phyloP scores from a whole-genome alignment of 805 yeast species.

The Candida namnaoensis region DNA sequence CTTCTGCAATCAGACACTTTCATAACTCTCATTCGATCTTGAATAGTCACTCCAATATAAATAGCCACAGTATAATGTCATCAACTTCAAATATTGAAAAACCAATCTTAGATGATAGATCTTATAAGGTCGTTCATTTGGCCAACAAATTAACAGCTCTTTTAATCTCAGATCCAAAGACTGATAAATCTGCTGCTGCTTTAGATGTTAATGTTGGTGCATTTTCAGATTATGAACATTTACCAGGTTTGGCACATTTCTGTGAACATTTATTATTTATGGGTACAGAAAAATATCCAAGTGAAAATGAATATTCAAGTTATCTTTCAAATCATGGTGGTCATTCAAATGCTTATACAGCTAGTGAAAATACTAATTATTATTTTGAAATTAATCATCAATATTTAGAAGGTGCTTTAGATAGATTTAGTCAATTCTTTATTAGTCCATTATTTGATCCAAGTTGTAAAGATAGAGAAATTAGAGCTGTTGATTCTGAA shows the following conservation, averaged over 20 bases:
- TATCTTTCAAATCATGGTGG: slow-evolving; percentile 83
- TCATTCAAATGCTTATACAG: slow-evolving; percentile 85
- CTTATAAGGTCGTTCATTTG: slow-evolving; percentile 57
- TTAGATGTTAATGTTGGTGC: slow-evolving; percentile 75
- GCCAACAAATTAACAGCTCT: slow-evolving; percentile 52
- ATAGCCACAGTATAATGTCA: slow-evolving; percentile 3
- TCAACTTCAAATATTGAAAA: slow-evolving; percentile 18
- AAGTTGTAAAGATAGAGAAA: slow-evolving; percentile 82
- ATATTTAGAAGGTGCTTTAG: slow-evolving; percentile 78
- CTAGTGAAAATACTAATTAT: slow-evolving; percentile 83
- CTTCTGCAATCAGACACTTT: no score
- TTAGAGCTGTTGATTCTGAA: slow-evolving; percentile 92
- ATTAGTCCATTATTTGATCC: slow-evolving; percentile 69
- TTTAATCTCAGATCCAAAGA: slow-evolving; percentile 55
- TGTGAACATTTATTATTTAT: slow-evolving; percentile 67
- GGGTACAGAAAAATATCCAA: slow-evolving; percentile 75
- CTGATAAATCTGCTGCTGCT: slow-evolving; percentile 75
- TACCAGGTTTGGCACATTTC: slow-evolving; percentile 77
- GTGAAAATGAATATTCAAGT: slow-evolving; percentile 69
- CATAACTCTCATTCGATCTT: not conserved
- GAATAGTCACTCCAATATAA: slow-evolving; percentile 6
- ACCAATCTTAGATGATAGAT: slow-evolving; percentile 60
- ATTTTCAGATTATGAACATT: slow-evolving; percentile 51
- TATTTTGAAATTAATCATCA: slow-evolving; percentile 77
- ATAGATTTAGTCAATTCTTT: slow-evolving; percentile 89